Evolutionary conservation across 2,329 filamentous ascomycete genomes (phyloP), one percentile per base, ranked within the genome.

Genomic region (Lecanosticta acicola): DNA sequence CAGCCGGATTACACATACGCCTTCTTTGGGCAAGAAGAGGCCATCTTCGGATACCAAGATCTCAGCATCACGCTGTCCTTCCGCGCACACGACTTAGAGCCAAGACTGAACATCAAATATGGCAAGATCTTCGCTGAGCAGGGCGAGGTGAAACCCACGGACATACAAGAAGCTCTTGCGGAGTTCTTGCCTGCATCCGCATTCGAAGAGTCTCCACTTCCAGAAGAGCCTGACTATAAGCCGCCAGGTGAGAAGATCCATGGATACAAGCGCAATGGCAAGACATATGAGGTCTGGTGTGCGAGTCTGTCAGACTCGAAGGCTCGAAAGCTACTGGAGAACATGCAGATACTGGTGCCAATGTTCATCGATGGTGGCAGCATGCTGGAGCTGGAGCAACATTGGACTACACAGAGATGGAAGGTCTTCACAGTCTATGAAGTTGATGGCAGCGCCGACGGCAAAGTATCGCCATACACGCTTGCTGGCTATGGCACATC

Each of bases 331-430:
- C 72, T 96, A 32, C 74, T 95, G 59, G 80, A 80, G 50, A 87
- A 90, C 42, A 79, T 94, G 54, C 89, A 95, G 68, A 80, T 96
- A 45, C 73, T 94, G 29, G 80, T 90, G 3, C 81, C 87, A 13
- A 75, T 97, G 49, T 94, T 89, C 65, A 96, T 98, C 51, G 94
- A 98, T 66, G 93, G 87, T 20, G 93, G 90, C n/a, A 85, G 81
- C 3, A 80, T 80, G 32, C 81, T 96, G 37, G 79, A 79, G 13
- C 71, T 84, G 2, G 81, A 89, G 32, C 77, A 84, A 1, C 84
- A 90, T 51, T 84, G 80, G 75, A 83, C 81, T 0, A 68, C 84
- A 16, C 79, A 89, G 50, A 79, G 91, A 59, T 98, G 93, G 93
- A 89, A 86, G 0, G 71, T 97, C n/a, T 97, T 89, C 69, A 82